Conservation (phyloP, 192 early-diverging fungal species). For the Gamsiella multidivaricata region DNA sequence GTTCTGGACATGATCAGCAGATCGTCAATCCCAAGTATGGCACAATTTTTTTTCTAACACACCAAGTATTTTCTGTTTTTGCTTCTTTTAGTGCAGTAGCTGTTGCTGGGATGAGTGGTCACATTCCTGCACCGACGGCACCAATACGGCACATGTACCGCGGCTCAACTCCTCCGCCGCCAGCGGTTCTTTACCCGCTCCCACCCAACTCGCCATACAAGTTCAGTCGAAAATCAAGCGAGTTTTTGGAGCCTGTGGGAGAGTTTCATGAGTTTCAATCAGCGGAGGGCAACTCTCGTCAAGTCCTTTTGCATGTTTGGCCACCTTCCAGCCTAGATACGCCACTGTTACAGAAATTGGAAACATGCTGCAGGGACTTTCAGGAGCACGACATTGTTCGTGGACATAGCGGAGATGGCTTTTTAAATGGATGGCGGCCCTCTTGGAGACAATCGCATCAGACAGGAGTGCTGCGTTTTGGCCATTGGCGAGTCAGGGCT, state of each 20-base stretch:
- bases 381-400: conserved; percentile 44
- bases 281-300: conserved; percentile 52
- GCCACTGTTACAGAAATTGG: conserved; percentile 34
- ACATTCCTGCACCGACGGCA: too few species aligned
- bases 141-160: conserved; percentile 23
- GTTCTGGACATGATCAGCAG: too few species aligned
- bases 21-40: too few species aligned
- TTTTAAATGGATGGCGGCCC: conserved; percentile 51
- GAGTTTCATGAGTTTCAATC: conserved; percentile 52
- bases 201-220: conserved; percentile 31
- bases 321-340: conserved; percentile 30
- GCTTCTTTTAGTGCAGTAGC: not conserved
- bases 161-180: conserved; percentile 9
- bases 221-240: conserved; percentile 31
- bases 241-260: conserved; percentile 44
- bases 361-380: conserved; percentile 42
- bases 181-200: conserved; percentile 18
- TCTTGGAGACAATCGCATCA: conserved; percentile 38
- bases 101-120: too few species aligned
- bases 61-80: not conserved
- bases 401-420: conserved; percentile 51
- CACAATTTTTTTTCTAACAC: not conserved
- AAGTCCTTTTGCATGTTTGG: conserved; percentile 51
- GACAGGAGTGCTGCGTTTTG: conserved; percentile 46
- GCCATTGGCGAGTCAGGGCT: conserved; percentile 47